Evolutionary conservation across 345 rosid species (phyloP).

Genomic region (Citrus hindsii): DNA sequence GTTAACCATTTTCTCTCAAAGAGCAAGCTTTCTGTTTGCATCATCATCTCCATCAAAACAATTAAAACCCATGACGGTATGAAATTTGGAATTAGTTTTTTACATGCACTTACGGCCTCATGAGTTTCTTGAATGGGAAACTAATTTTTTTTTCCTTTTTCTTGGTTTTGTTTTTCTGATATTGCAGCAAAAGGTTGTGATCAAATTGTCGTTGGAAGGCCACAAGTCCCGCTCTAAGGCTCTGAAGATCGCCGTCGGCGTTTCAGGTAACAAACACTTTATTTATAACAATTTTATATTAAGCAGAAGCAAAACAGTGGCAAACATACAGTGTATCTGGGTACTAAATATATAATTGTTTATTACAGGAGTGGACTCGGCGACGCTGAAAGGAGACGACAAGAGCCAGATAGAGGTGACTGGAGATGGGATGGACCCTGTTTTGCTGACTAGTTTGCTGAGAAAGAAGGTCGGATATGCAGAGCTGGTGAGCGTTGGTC

Average conservation of each 20-base stretch:
- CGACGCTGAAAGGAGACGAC: conserved; percentile 38
- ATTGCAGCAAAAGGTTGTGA: conserved; percentile 6
- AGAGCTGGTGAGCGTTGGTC: conserved; percentile 3
- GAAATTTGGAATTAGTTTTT: too few relatives aligned
- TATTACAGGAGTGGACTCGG: conserved; percentile 36
- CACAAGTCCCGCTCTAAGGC: conserved; percentile 5
- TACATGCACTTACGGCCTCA: too few relatives aligned
- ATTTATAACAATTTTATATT: too few relatives aligned
- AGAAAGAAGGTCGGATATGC: conserved; percentile 41
- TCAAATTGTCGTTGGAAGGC: background rate
- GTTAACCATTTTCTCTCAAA: too few relatives aligned
- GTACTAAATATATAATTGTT: background rate
- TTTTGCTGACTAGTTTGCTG: conserved; percentile 20
- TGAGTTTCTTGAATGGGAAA: background rate
- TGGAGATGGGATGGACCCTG: conserved; percentile 41
- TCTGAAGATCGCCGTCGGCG: background rate
- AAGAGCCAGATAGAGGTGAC: conserved; percentile 48
- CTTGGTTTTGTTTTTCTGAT: too few relatives aligned
- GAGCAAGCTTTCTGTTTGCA: too few relatives aligned
- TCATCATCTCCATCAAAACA: too few relatives aligned
- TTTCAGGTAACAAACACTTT: background rate
- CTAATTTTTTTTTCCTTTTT: background rate
- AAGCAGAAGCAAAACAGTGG: background rate
- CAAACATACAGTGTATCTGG: background rate
- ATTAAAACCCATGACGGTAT: too few relatives aligned